Evolutionary conservation across 2,329 filamentous ascomycete genomes (phyloP), one percentile per base, ranked within the genome.

Genomic region (Venturia oleaginea): DNA sequence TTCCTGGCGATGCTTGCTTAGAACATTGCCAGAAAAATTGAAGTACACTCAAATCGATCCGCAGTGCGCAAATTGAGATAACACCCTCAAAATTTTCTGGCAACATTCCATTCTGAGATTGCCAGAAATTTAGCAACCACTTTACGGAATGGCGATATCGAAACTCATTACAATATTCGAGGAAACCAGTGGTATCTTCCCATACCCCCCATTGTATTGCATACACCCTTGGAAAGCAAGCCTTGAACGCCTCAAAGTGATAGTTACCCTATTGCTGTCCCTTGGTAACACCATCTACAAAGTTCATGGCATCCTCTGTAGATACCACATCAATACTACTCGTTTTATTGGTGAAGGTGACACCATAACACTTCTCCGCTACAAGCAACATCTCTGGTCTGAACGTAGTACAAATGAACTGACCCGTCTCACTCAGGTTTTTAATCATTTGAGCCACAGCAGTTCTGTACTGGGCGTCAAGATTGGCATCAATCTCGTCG

Each of bases 361-460:
- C 94, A 67, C 94, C 94, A 75, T 99, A 99, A 77, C 93, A 97
- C 79, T 96, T 96, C 79, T 97, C 92, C 3, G 94, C 94, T 24
- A 97, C 91, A 67, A 89, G 85, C 68, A 99, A 84, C 83, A 99
- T 97, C 78, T 99, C 94, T 0, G 94, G 94, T 65, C 94, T 84
- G 85, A 99, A 99, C 2, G 94, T 99, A 4, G 94, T 99, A 82
- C 94, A 97, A 76, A 99, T 99, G 74, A 99, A 99, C 75, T 99
- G 88, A 0, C 86, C 87, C 42, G 80, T 79, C 59, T 77, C 76
- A 38, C 70, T 74, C 59, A 74, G 72, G 69, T 79, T 83, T 72
- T 93, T 82, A 27, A 99, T 83, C 79, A 97, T 90, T 65, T 90
- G 84, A 2, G 94, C 94, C 13, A 99, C 94, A 0, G 94, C 93